Percentiles rank a stretch among this genome's conserved stretches.
These are phyloP conservation scores for Ophiognomonia clavigignenti-juglandacearum DNA, from an alignment of 2,329 filamentous ascomycete genomes.

Conservation along the genomic window DNA sequence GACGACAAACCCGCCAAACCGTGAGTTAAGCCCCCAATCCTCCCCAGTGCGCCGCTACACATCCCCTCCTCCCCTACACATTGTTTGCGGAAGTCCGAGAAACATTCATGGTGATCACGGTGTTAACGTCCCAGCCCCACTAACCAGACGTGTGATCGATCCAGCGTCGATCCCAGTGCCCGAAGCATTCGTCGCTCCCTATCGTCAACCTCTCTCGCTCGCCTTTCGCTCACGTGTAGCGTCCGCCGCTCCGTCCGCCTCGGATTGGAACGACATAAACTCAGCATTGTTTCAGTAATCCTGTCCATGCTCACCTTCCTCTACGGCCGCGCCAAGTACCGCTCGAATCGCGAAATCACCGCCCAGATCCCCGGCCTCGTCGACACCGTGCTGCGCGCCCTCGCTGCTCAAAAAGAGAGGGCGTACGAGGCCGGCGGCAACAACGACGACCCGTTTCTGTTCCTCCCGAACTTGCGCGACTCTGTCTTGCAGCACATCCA, in stretches of 20 bases:
- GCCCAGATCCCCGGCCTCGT: conserved; percentile 79
- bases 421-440: conserved; percentile 62
- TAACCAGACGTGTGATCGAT: conserved; percentile 78
- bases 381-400: conserved; percentile 73
- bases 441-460: conserved; percentile 77
- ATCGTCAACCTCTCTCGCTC: conserved; percentile 84
- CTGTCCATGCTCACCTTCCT: conserved; percentile 42
- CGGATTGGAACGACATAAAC: conserved; percentile 80
- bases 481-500: conserved; percentile 84
- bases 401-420: conserved; percentile 80
- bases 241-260: conserved; percentile 72
- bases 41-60: conserved; percentile 4
- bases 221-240: conserved; percentile 80
- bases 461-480: conserved; percentile 83
- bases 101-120: conserved; percentile 24
- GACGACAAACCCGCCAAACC: too few relatives aligned
- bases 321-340: conserved; percentile 63
- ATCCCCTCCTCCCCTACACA: background rate
- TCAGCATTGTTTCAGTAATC: conserved; percentile 69
- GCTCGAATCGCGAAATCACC: conserved; percentile 58
- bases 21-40: conserved; percentile 43
- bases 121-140: conserved; percentile 47
- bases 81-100: conserved; percentile 16
- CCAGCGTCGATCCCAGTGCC: conserved; percentile 68
- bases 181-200: conserved; percentile 60